Base-by-base conservation (phyloP, 2,329 filamentous ascomycete species). In the Trichoderma polysporum region DNA sequence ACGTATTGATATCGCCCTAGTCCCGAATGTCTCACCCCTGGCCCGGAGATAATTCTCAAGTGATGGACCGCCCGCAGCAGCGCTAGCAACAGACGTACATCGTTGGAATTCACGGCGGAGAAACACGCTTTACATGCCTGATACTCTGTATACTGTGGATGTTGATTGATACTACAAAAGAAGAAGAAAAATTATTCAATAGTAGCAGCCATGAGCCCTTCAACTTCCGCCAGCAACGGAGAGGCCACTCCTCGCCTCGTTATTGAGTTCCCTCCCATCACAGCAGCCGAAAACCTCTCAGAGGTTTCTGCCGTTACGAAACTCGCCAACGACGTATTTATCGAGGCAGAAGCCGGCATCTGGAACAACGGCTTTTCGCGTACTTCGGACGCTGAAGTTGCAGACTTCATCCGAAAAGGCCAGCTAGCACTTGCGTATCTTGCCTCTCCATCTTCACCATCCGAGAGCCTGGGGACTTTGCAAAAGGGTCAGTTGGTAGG, bases 281-380 rank as follows among this genome's bases (percentile, higher is more conserved):
- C 70, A 0, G 68, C 70, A 3, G 73, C 73, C 7, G 60, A 73
- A 8, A 65, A 77, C 8, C 25, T 61, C 17, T 19, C 29, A 0
- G 59, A 73, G 8, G 47, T 72, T 6, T 52, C 64, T 5, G 50
- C 54, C 4, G 25, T 77, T 9, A 62, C 70, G 7, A 13, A 66
- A 0, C 71, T 77, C 1, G 73, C 76, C 47, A 77, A 77, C 47
- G 53, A 64, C 0, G 74, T 70, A 5, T 77, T 74, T 41, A 58
- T 37, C 7, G 71, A 72, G 8, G 72, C 72, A 2, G 76, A 77
- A 29, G 19, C 33, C 0, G 74, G 71, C 29, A 71, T 77, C 2
- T 77, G 77, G 27, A 45, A 66, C 1, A 59, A 70, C 3, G 73
- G 71, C 1, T 77, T 74, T 65, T 65, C 73, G 45, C 71, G 76